These are phyloP conservation scores for Cryptococcus sp. DNA, from an alignment of 1,284 basidiomycete species.

Conservation along the genomic window DNA sequence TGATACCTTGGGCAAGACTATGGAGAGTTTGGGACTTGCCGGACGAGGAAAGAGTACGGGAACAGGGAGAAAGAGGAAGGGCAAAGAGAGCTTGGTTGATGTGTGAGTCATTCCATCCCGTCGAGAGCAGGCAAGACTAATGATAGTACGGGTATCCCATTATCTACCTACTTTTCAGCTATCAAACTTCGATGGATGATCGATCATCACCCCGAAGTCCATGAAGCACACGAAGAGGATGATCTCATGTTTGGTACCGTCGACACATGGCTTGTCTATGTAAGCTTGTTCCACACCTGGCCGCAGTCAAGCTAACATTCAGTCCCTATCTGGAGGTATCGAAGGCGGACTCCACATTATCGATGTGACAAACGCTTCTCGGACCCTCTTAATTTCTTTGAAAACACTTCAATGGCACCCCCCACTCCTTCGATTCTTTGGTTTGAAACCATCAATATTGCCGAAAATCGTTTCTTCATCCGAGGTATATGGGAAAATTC, in stretches of 20 bases:
- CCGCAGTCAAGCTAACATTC: slow-evolving; percentile 12
- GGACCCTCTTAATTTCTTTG: slow-evolving; percentile 87
- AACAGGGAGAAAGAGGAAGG: slow-evolving; percentile 53
- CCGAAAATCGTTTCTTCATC: slow-evolving; percentile 87
- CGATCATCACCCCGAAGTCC: slow-evolving; percentile 76
- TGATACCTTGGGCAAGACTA: slow-evolving; percentile 16
- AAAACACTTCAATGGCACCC: slow-evolving; percentile 77
- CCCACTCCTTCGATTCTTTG: slow-evolving; percentile 82
- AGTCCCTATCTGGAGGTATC: slow-evolving; percentile 79
- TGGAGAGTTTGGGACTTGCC: slow-evolving; percentile 27
- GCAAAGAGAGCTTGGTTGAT: slow-evolving; percentile 60
- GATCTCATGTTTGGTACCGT: slow-evolving; percentile 89
- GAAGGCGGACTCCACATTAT: slow-evolving; percentile 72
- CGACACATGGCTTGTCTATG: slow-evolving; percentile 93
- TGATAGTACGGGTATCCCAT: slow-evolving; percentile 75
- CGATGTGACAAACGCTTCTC: slow-evolving; percentile 95
- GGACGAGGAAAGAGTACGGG: slow-evolving; percentile 20
- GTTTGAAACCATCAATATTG: slow-evolving; percentile 68
- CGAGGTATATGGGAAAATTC: slow-evolving; percentile 81
- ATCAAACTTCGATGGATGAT: slow-evolving; percentile 97
- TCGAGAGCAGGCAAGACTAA: background rate
- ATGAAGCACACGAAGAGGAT: slow-evolving; percentile 73
- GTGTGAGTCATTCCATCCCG: slow-evolving; percentile 54
- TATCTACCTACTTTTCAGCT: slow-evolving; percentile 95
- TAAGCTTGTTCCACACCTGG: slow-evolving; percentile 46